Conservation (phyloP, 2,329 filamentous ascomycete species). For the Eurotiales sp. region DNA sequence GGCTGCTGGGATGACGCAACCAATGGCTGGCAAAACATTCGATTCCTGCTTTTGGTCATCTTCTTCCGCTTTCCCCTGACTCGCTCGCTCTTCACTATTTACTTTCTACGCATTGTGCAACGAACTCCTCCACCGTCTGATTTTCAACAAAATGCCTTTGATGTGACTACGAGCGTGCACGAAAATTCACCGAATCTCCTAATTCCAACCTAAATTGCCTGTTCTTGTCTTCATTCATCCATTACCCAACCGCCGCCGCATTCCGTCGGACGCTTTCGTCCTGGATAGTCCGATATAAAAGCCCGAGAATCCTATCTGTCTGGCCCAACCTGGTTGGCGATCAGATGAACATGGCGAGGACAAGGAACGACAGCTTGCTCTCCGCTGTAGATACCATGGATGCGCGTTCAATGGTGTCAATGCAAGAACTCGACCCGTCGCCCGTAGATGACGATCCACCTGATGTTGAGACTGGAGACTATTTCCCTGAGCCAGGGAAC, state of each 20-base stretch:
- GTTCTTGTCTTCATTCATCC: not conserved
- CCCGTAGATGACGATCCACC: conserved; percentile 62
- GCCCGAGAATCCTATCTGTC: not conserved
- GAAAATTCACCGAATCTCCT: not conserved
- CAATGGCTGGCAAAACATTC: too few species aligned
- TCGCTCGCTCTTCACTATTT: too few species aligned
- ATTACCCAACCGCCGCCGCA: not conserved
- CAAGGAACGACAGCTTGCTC: conserved; percentile 10
- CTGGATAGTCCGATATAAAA: not conserved
- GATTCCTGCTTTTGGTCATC: too few species aligned
- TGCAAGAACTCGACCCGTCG: conserved; percentile 76
- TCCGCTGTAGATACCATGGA: conserved; percentile 28
- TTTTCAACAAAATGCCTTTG: not conserved
- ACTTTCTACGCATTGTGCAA: too few species aligned
- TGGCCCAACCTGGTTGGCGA: too few species aligned
- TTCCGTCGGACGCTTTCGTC: not conserved
- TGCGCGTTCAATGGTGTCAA: conserved; percentile 55
- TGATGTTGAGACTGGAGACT: conserved; percentile 50
- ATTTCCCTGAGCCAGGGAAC: conserved; percentile 31
- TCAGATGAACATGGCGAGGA: conserved; percentile 10
- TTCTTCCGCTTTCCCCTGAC: too few species aligned
- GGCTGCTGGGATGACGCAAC: too few species aligned
- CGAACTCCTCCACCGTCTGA: too few species aligned
- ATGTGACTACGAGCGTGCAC: not conserved
- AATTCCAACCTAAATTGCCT: not conserved